Evolutionary conservation across 2,329 filamentous ascomycete genomes (phyloP), one percentile per base, ranked within the genome.

Genomic region (Botrytis fabae): DNA sequence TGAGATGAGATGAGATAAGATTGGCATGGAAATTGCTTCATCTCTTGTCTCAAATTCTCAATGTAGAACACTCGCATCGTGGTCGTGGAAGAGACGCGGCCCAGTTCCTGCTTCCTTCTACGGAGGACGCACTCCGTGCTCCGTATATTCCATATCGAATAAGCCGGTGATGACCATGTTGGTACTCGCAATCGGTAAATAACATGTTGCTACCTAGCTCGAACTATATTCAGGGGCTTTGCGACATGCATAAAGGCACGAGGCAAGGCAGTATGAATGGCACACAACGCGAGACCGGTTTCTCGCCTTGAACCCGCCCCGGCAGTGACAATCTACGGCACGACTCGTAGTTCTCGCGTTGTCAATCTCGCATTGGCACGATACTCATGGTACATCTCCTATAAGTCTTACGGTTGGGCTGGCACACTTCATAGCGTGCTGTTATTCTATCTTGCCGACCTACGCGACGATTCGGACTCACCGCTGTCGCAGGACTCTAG

Each of bases 1-100:
- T 40, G 25, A 38, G 70, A 72, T 72, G 62, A 72, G 62, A 72
- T 72, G 70, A 72, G 70, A 66, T 71, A 28, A 66, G 70, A 72
- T 68, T 66, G 60, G 16, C 51, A 66, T 46, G 46, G 28, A 28
- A 59, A 44, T 48, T 48, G 35, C 61, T 68, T 48, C 62, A n/a
- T 35, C 32, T 54, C 32, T 40, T 54, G 35, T 57, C 48, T 54
- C 51, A 28, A 57, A 28, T 57, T 57, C 51, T 57, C 48, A 22
- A 28, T 28, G n/a, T 22, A 57, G 65, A 42, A 42, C 46, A 22
- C 40, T 42, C 25, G 35, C 35, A 65, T 54, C 46, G 28, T 66
- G 38, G 38, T 66, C 28, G 60, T 54, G 28, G 35, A 32, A 48
- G 35, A 64, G 28, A 59, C 35, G 18, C 42, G 46, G 38, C 70